phyloP scores from a whole-genome alignment of 164 flowering plant species.

The Saururus chinensis region DNA sequence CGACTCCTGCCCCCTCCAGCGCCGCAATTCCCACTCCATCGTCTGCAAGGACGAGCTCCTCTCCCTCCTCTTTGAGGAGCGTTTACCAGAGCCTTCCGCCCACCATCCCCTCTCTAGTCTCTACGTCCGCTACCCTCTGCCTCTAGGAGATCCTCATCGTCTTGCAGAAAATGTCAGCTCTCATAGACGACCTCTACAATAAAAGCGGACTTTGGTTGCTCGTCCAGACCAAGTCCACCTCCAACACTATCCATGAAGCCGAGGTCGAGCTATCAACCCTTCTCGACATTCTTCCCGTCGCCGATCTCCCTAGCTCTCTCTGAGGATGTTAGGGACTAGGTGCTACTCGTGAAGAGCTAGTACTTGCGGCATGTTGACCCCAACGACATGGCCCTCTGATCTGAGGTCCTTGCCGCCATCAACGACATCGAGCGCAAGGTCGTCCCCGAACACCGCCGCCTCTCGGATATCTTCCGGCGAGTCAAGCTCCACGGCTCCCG shows the following conservation, averaged over 20 bases:
- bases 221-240: slow-evolving; percentile 27
- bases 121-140: slow-evolving; percentile 49
- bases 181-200: slow-evolving; percentile 41
- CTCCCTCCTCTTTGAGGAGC: too few species aligned
- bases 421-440: too few species aligned
- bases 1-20: too few species aligned
- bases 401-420: too few species aligned
- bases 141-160: slow-evolving; percentile 64
- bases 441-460: too few species aligned
- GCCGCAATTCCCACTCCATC: too few species aligned
- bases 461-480: too few species aligned
- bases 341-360: slow-evolving; percentile 45
- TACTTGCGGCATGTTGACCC: slow-evolving; percentile 16
- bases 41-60: too few species aligned
- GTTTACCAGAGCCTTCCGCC: too few species aligned
- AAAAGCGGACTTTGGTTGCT: slow-evolving; percentile 57
- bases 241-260: slow-evolving; percentile 37
- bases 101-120: too few species aligned
- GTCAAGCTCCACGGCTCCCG: too few species aligned
- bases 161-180: slow-evolving; percentile 40
- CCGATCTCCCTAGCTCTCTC: slow-evolving; percentile 28
- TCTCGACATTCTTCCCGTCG: slow-evolving; percentile 52
- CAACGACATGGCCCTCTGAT: too few species aligned
- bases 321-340: slow-evolving; percentile 52
- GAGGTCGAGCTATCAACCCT: slow-evolving; percentile 66